Evolutionary conservation across 2,329 filamentous ascomycete genomes (phyloP).

Genomic region (Pseudohalonectria lignicola): DNA sequence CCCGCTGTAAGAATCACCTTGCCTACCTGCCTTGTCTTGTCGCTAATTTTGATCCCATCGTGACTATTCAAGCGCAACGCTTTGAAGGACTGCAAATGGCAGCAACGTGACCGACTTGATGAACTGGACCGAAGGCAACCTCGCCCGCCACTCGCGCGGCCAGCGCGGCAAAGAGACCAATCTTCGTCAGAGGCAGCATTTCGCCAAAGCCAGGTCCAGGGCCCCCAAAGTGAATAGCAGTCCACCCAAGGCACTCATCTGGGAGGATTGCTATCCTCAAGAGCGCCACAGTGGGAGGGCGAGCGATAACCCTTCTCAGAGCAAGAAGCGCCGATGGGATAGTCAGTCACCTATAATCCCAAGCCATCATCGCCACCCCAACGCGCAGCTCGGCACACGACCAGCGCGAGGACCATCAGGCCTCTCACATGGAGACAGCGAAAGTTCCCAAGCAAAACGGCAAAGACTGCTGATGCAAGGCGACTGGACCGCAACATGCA

Average conservation of each 20-base stretch:
- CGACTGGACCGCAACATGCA: constrained; percentile 21
- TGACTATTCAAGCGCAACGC: too few species aligned
- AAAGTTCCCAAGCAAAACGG: constrained; percentile 13
- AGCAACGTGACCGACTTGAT: too few species aligned
- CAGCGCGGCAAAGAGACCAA: constrained; percentile 20
- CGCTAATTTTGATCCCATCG: too few species aligned
- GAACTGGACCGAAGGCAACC: constrained; percentile 39
- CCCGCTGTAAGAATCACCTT: too few species aligned
- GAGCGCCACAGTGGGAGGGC: too few species aligned
- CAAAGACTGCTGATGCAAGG: constrained; percentile 17
- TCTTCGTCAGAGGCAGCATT: constrained; percentile 33
- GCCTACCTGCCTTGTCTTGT: too few species aligned
- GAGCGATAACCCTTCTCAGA: too few species aligned
- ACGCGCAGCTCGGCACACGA: too few species aligned
- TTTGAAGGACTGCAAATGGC: too few species aligned
- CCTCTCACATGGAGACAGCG: not conserved
- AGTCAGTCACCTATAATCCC: not conserved
- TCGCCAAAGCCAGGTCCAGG: constrained; percentile 28
- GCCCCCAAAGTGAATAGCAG: constrained; percentile 14
- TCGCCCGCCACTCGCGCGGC: constrained; percentile 28
- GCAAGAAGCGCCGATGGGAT: too few species aligned
- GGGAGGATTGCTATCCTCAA: too few species aligned
- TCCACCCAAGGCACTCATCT: not conserved
- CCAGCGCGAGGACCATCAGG: not conserved
- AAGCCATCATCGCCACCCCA: not conserved